A percentile compares a stretch with the other conserved stretches of the same genome.
Conservation (phyloP, 192 early-diverging fungal genomes). For the Geosiphon pyriformis region DNA sequence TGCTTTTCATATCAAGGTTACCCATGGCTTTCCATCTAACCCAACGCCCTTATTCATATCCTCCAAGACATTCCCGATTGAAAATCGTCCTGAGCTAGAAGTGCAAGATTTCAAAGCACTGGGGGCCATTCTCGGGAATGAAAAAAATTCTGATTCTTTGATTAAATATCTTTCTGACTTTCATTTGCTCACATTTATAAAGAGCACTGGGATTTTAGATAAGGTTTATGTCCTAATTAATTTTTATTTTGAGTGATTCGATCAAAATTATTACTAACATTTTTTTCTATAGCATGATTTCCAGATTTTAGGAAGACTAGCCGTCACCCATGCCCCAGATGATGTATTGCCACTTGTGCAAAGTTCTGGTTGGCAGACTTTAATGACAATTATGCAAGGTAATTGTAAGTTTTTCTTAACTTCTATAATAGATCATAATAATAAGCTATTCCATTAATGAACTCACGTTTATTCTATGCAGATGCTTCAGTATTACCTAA, state of each 20-base stretch:
- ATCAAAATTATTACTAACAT: background rate
- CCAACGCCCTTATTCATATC: constrained; percentile 71
- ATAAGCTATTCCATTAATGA: too few species aligned
- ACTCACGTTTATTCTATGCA: too few species aligned
- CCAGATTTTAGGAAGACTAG: constrained; percentile 37
- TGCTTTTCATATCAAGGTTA: constrained; percentile 47
- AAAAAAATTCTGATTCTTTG: constrained; percentile 35
- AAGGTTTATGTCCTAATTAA: constrained; percentile 5
- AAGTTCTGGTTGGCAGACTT: constrained; percentile 63
- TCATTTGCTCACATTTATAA: constrained; percentile 74
- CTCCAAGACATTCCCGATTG: constrained; percentile 60
- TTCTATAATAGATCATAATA: too few species aligned
- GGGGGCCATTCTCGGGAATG: constrained; percentile 43
- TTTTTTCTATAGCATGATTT: constrained; percentile 45
- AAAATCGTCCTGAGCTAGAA: constrained; percentile 64
- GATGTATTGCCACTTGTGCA: constrained; percentile 35
- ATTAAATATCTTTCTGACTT: constrained; percentile 70
- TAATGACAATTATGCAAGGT: constrained; percentile 55
- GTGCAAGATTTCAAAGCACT: constrained; percentile 55
- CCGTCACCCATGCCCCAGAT: constrained; percentile 30
- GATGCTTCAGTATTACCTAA: too few species aligned
- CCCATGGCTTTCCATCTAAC: constrained; percentile 85
- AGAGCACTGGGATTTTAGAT: constrained; percentile 60
- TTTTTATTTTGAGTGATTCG: background rate
- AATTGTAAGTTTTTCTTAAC: constrained; percentile 41